These are phyloP conservation scores for Crithidia bombi DNA, from an alignment of 208 protist species.

Conservation along the genomic window DNA sequence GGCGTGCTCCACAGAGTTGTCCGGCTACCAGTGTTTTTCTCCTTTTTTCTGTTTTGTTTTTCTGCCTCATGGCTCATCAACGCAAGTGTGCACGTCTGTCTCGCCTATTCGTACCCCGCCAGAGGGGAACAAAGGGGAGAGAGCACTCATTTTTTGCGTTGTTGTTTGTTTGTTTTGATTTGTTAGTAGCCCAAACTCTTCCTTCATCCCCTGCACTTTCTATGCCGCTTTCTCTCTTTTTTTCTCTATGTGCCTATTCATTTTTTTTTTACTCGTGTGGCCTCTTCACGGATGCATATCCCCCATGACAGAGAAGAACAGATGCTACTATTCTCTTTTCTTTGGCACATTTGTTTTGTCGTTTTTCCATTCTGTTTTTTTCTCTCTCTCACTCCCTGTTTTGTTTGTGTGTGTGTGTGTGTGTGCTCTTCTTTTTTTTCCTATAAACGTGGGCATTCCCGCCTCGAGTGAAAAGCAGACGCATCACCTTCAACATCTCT, in stretches of 20 bases:
- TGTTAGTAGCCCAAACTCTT: no score
- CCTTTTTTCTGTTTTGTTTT: background rate
- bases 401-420: background rate
- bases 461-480: no score
- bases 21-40: no score
- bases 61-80: background rate
- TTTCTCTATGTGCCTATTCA: background rate
- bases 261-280: background rate
- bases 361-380: background rate
- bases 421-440: background rate
- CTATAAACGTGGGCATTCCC: no score
- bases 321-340: no score
- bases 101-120: constrained; percentile 1
- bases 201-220: no score
- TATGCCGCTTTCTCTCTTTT: no score
- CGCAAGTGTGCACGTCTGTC: background rate
- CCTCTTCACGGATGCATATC: no score
- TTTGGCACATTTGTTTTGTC: background rate
- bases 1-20: no score
- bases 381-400: no score
- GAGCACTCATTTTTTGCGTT: background rate
- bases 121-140: background rate
- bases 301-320: no score
- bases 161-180: background rate
- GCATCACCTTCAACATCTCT: no score